phyloP scores from a whole-genome alignment of 768 basidiomycete genomes.

The Leucosporidium scottii region DNA sequence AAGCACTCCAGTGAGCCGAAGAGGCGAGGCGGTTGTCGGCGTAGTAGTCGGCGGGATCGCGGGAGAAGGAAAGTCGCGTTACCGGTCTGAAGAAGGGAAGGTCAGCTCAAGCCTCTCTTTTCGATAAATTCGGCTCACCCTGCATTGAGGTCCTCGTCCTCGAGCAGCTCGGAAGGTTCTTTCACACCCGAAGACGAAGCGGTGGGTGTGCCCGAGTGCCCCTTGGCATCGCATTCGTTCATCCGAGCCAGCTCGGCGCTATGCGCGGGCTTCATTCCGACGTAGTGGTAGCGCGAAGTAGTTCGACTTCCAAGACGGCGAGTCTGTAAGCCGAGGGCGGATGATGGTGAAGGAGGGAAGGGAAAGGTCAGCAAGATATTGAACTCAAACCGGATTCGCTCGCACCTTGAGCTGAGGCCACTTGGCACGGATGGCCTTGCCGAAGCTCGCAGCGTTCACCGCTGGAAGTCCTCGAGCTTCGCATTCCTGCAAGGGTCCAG shows the following conservation, averaged over 20 bases:
- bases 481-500: neutral
- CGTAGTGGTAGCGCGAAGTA: conserved; percentile 66
- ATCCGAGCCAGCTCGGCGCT: conserved; percentile 37
- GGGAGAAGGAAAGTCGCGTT: neutral
- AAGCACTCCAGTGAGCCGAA: too few species aligned
- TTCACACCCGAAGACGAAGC: neutral
- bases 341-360: too few species aligned
- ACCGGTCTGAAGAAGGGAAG: too few species aligned
- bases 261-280: conserved; percentile 30
- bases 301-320: conserved; percentile 84
- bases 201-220: neutral
- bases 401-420: conserved; percentile 78
- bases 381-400: neutral
- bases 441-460: conserved; percentile 90
- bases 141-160: neutral
- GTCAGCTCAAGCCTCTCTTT: too few species aligned
- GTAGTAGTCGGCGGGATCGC: neutral
- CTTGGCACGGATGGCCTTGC: conserved; percentile 86
- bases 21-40: neutral
- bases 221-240: neutral
- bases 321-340: conserved; percentile 50
- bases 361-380: neutral
- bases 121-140: too few species aligned
- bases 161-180: neutral
- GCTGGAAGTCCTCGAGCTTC: conserved; percentile 50